Conservation (phyloP, 495 filamentous ascomycete genomes). For the Aspergillus nanangensis region DNA sequence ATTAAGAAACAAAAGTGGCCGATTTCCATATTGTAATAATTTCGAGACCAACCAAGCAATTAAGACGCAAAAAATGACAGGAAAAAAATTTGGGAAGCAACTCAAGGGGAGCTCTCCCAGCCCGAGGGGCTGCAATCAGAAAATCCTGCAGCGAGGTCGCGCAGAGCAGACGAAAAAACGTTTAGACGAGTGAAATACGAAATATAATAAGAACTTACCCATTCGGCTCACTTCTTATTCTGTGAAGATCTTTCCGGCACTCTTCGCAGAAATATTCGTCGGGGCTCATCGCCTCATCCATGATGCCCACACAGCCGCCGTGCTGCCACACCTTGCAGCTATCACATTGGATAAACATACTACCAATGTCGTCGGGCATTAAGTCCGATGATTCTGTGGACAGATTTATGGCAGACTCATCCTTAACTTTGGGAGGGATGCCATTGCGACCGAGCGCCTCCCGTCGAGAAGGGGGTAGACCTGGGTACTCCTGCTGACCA, state of each 20-base stretch:
- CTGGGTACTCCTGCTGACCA: slow-evolving; percentile 90
- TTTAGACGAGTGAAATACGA: not conserved
- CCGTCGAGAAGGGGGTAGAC: slow-evolving; percentile 65
- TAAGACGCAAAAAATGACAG: not conserved
- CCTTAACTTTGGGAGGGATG: slow-evolving; percentile 44
- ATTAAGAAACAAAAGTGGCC: not conserved
- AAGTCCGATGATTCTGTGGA: slow-evolving; percentile 35
- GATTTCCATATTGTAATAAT: too few species aligned
- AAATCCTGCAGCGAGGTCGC: not conserved
- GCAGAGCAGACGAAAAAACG: not conserved
- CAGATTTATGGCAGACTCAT: slow-evolving; percentile 47
- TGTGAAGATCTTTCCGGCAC: slow-evolving; percentile 89
- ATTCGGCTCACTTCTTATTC: slow-evolving; percentile 69
- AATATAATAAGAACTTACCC: slow-evolving; percentile 61
- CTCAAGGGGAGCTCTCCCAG: not conserved
- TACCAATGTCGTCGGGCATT: slow-evolving; percentile 79
- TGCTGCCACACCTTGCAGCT: slow-evolving; percentile 98
- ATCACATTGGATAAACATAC: slow-evolving; percentile 98
- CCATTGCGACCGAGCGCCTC: slow-evolving; percentile 51
- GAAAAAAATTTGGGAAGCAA: not conserved
- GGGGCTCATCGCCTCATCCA: slow-evolving; percentile 84
- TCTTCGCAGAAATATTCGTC: slow-evolving; percentile 98
- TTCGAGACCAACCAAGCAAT: too few species aligned
- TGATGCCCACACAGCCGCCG: slow-evolving; percentile 95
- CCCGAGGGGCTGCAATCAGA: not conserved